A percentile compares a stretch with the other conserved stretches of the same genome.
These are phyloP conservation scores for Leccinum subtestaceum DNA, from an alignment of 768 basidiomycete species.

Conservation along the genomic window DNA sequence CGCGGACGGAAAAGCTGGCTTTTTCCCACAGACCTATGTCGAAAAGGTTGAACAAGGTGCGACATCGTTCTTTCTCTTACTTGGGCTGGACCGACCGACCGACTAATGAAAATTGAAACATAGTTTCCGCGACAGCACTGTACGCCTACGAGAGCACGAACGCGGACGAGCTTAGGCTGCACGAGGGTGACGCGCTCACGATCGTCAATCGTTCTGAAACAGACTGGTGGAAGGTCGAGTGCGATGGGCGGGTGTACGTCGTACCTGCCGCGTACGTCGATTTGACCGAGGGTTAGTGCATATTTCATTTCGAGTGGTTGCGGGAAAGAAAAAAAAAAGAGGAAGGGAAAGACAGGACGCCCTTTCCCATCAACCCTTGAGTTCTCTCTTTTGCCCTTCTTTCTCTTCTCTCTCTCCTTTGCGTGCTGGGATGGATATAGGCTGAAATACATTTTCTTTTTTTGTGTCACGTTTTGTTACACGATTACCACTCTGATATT, in stretches of 20 bases:
- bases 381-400: constrained; percentile 51
- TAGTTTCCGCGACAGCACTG: constrained; percentile 72
- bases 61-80: neutral
- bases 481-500: neutral
- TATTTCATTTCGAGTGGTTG: constrained; percentile 25
- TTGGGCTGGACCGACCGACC: neutral
- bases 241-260: constrained; percentile 79
- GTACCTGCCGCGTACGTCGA: constrained; percentile 93
- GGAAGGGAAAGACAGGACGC: constrained; percentile 7
- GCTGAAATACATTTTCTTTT: constrained; percentile 73
- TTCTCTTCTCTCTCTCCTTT: constrained; percentile 47
- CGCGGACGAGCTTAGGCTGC: constrained; percentile 82
- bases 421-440: constrained; percentile 51
- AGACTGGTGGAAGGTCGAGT: constrained; percentile 97
- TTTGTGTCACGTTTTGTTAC: constrained; percentile 24
- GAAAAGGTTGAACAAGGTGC: constrained; percentile 65
- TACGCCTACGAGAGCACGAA: constrained; percentile 72
- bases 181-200: constrained; percentile 71
- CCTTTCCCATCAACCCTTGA: constrained; percentile 38
- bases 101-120: constrained; percentile 2
- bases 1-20: constrained; percentile 66
- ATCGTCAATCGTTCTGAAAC: constrained; percentile 82
- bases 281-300: constrained; percentile 73
- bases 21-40: constrained; percentile 91
- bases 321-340: constrained; percentile 1